Conservation (phyloP, 1,284 basidiomycete genomes). For the Trametes pubescens region DNA sequence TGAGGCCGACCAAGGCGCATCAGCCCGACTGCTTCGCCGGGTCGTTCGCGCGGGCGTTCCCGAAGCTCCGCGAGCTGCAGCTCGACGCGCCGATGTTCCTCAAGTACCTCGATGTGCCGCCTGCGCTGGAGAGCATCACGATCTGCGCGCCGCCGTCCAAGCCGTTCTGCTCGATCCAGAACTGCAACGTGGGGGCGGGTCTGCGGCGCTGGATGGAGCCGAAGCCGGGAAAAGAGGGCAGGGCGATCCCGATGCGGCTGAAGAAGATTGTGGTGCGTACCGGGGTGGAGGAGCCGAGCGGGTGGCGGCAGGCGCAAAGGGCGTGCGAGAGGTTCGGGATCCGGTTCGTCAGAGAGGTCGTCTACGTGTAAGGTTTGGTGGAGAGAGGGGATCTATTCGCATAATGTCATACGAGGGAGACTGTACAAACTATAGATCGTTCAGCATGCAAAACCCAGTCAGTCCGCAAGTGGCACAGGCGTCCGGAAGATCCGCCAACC, state of each 20-base stretch:
- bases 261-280: conserved; percentile 1
- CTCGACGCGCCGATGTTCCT: conserved; percentile 9
- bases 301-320: neutral
- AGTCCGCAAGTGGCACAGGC: too few relatives aligned
- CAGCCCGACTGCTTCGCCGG: too few relatives aligned
- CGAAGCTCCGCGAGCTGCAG: conserved; percentile 5
- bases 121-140: neutral
- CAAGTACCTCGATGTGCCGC: neutral
- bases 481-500: too few relatives aligned
- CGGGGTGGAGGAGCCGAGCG: neutral
- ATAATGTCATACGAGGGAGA: too few relatives aligned
- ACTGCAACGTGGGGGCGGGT: neutral
- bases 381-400: too few relatives aligned
- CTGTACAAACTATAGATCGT: too few relatives aligned
- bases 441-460: too few relatives aligned
- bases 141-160: conserved; percentile 4
- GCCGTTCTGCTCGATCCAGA: conserved; percentile 4
- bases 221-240: neutral
- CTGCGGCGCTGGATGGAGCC: neutral
- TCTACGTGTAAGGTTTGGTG: neutral
- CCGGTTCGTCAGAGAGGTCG: neutral
- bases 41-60: conserved; percentile 1
- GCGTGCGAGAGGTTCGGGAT: neutral
- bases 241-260: neutral
- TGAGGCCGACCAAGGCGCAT: too few relatives aligned